Percentiles rank a stretch among this genome's conserved stretches.
phyloP scores from a whole-genome alignment of 164 flowering plant species.

The Vitis cinerea region DNA sequence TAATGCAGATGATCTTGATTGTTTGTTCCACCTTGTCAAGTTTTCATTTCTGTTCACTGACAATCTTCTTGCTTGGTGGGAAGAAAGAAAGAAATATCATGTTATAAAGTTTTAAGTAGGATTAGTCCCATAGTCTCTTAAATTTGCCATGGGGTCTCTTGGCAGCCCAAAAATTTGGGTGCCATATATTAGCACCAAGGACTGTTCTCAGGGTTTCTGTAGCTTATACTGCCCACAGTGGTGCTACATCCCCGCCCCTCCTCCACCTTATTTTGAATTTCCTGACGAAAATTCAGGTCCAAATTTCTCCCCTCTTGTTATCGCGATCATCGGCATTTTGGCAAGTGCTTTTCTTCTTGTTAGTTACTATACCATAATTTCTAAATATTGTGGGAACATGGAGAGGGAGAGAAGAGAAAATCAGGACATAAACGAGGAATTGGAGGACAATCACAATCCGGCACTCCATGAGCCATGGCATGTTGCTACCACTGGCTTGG shows the following conservation, averaged over 20 bases:
- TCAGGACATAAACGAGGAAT: conserved; percentile 19
- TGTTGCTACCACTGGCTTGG: conserved; percentile 46
- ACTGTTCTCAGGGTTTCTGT: conserved; percentile 76
- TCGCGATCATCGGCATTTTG: conserved; percentile 69
- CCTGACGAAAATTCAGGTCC: conserved; percentile 42
- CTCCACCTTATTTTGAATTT: conserved; percentile 62
- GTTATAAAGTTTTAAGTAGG: neutral
- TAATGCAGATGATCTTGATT: no score
- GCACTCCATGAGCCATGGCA: conserved; percentile 47
- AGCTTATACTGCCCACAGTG: conserved; percentile 76
- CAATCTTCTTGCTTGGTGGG: no score
- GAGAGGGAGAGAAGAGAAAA: conserved; percentile 14
- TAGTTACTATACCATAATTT: conserved; percentile 59
- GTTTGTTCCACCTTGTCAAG: no score
- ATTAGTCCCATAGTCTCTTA: neutral
- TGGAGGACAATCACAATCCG: conserved; percentile 29
- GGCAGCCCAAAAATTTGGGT: conserved; percentile 58
- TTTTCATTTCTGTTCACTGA: no score
- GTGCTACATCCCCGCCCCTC: conserved; percentile 71
- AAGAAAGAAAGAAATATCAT: no score
- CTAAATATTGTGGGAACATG: conserved; percentile 54
- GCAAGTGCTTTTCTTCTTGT: conserved; percentile 74
- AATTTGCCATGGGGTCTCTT: conserved; percentile 42
- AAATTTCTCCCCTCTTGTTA: conserved; percentile 68
- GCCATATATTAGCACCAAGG: conserved; percentile 55